Evolutionary conservation across 768 basidiomycete species (phyloP), one percentile per base, ranked within the genome.

Genomic region (Clathrus columnatus): DNA sequence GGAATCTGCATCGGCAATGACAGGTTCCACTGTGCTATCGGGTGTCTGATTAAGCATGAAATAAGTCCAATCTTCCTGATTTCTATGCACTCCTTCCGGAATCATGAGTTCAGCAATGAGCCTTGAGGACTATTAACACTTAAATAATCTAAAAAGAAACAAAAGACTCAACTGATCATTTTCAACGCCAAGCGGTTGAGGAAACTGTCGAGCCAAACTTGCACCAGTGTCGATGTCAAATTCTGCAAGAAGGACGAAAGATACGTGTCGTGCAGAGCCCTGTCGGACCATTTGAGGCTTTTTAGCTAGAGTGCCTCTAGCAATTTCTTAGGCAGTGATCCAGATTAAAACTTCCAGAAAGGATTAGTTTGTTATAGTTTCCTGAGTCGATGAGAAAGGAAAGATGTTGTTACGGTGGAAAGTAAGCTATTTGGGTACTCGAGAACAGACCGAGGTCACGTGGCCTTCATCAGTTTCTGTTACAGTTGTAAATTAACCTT

Each of bases 221-320:
- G 94, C 89, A 29, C 96, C 96, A 56, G 87, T 82, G 65, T 91
- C 85, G 60, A 99, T 97, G 74, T 99, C 91, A 73, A 99, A 99
- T 69, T 98, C 96, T n/a, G 96, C 96, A 51, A 98, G 80, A 48
- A 99, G 77, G 57, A 96, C 87, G 71, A 94, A 97, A 18, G 92
- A 90, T 45, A 70, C 71, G 36, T 69, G 54, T 55, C 44, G 54
- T 55, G 45, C 44, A 47, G 54, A 55, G 44, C 46, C 30, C 18
- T 47, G 54, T 29, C 45, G 45, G 29, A 55, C 54, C 54, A 55
- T 55, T 42, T 47, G 26, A 47, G 21, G 46, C 46, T 47, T 16
- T 47, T 4, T 47, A 47, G 14, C 41, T 11, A 47, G 2, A 28
- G 18, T 47, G 46, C 46, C 36, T 8, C 36, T 36, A 36, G 36